Conservation (phyloP, 2,329 filamentous ascomycete species). For the Fusarium sp. region DNA sequence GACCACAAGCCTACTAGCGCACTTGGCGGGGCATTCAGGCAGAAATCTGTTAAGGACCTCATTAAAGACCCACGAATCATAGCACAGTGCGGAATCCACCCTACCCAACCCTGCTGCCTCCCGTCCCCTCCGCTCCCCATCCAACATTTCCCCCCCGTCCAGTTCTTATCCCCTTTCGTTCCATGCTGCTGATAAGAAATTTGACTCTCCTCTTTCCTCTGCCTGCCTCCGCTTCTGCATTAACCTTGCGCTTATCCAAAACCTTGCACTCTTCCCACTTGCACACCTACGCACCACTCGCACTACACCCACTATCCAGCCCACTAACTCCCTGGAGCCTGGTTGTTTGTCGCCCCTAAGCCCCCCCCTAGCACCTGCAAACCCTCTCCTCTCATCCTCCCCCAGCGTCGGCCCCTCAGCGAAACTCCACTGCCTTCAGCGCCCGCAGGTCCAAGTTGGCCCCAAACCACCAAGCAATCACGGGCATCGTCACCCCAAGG, state of each 20-base stretch:
- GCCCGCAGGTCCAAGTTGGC: conserved; percentile 34
- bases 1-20: conserved; percentile 24
- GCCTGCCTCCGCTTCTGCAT: conserved; percentile 12
- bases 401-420: conserved; percentile 33
- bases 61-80: conserved; percentile 28
- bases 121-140: conserved; percentile 19
- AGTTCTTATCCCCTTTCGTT: conserved; percentile 16
- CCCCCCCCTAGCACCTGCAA: conserved; percentile 19
- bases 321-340: conserved; percentile 31
- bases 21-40: conserved; percentile 14
- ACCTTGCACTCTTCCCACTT: conserved; percentile 18
- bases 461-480: conserved; percentile 37
- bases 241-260: conserved; percentile 37
- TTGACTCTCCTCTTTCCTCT: conserved; percentile 25
- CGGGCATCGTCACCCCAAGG: conserved; percentile 39
- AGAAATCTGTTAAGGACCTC: conserved; percentile 29
- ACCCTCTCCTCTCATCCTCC: conserved; percentile 16
- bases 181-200: conserved; percentile 18
- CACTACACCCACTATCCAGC: conserved; percentile 13
- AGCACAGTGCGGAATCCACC: conserved; percentile 33
- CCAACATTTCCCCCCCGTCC: not conserved
- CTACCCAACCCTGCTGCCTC: not conserved
- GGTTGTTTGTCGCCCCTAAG: conserved; percentile 30
- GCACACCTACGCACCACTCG: conserved; percentile 20
- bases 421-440: conserved; percentile 39